Evolutionary conservation across 2,329 filamentous ascomycete genomes (phyloP), one percentile per base, ranked within the genome.

Genomic region (Beauveria bassiana): DNA sequence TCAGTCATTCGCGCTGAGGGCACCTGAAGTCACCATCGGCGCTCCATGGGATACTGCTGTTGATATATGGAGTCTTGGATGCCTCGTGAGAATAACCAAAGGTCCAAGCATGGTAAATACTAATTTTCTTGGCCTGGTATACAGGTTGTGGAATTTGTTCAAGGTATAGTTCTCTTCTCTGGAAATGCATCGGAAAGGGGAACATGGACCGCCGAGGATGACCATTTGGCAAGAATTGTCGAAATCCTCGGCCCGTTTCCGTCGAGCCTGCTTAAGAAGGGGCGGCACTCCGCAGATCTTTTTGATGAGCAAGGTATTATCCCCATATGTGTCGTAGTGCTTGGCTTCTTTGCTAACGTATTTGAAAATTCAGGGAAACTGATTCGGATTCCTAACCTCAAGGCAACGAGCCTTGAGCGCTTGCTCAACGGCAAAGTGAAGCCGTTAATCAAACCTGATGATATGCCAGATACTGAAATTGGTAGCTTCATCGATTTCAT

Each of bases 31-130:
- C 6, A 59, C 67, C 3, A 64, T 70, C 2, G 64, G 64, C 3
- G 66, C 67, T 12, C 61, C 63, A 1, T 70, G 68, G 67, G 63
- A 66, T 52, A 14, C 53, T 5, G 58, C 46, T 2, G 63, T 65
- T 2, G 66, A 69, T 49, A 63, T 65, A 57, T 70, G 67, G 66
- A 70, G 67, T 34, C 64, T 70, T 1, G 66, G 68, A 6, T 55
- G 50, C 16, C 40, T 61, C 22, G 50, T 61, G 40, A 53, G 58
- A 16, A 12, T 46, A 20, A 6, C 12, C 34, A 28, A 9, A 18
- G 6, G 42, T 10, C 5, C 18, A 34, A 8, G n/a, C 10, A 5
- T 22, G 5, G 10, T 14, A 16, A 10, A 5, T 46, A 24, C 40
- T 22, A 34, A 46, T 20, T 22, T 3, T 42, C 28, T 18, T 24